Percentiles rank a stretch among this genome's conserved stretches.
phyloP scores from a whole-genome alignment of 257 asterid genomes.

The Solanum peruvianum region DNA sequence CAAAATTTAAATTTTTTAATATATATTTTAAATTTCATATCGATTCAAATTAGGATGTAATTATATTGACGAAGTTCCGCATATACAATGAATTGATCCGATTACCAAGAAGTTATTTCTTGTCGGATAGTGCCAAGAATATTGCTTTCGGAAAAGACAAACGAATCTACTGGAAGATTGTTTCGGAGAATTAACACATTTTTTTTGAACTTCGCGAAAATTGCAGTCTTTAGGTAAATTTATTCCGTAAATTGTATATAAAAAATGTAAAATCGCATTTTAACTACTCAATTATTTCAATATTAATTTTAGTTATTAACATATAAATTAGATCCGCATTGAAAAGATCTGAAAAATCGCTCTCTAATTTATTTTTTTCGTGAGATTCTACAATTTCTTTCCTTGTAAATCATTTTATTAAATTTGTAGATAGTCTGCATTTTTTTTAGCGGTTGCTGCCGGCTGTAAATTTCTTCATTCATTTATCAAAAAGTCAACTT shows the following conservation, averaged over 20 bases:
- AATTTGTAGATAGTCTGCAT: not conserved
- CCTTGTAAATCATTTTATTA: not conserved
- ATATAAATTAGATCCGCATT: not conserved
- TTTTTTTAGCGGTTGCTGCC: not conserved
- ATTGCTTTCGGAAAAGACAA: not conserved
- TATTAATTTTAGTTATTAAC: too few relatives aligned
- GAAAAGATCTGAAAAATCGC: too few relatives aligned
- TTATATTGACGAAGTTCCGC: not conserved
- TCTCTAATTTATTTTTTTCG: not conserved
- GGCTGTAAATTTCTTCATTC: not conserved
- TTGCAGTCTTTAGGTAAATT: not conserved
- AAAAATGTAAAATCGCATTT: not conserved
- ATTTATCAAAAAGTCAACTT: not conserved
- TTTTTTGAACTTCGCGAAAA: not conserved
- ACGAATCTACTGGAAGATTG: not conserved
- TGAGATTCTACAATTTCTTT: not conserved
- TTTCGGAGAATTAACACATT: not conserved
- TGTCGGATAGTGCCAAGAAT: not conserved
- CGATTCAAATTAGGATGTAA: not conserved
- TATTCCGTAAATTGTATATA: too few relatives aligned
- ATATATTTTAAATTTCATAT: too few relatives aligned
- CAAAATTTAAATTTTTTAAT: too few relatives aligned
- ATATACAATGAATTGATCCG: not conserved
- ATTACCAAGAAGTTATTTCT: not conserved
- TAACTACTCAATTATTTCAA: not conserved